Base-by-base conservation (phyloP, 345 rosid species). In the Microcos paniculata region DNA sequence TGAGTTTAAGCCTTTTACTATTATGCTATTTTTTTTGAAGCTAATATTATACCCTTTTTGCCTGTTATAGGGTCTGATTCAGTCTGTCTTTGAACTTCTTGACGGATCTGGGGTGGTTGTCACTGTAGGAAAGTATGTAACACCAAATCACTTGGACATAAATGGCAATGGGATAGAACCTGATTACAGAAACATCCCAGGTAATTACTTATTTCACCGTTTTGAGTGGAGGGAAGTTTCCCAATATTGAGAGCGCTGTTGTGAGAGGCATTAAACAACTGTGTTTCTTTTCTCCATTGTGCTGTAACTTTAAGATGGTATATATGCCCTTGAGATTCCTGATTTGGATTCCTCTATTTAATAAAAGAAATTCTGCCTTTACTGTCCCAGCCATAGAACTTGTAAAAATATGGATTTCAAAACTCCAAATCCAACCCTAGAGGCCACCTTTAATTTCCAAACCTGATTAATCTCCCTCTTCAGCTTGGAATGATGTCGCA, bases 101-200 rank as follows among this genome's bases (percentile, higher is more conserved):
- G 99, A 95, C 81, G 97, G 99, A 55, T 95, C 98, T 61, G 99
- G 98, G 62, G 90, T 95, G 65, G 94, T 88, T 57, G 91, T 93
- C 75, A 89, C 97, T 45, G 82, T 91, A 19, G 96, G 99, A 62
- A 93, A 91, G 83, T 93, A 93, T 73, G 97, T 88, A 62, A 95
- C 98, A 19, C 98, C 99, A 42, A 88, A 90, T 79, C 97, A 87
- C 69, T 78, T 82, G 92, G 98, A 95, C 82, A 89, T 93, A 82
- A 95, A 95, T 74, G 98, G 99, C 74, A 91, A 91, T 46, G 98
- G 99, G 77, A 91, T 92, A 16, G 92, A 95, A 74, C 93, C 97
- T 43, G 97, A 95, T 77, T 90, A 76, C 83, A 81, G 62, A 76
- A 87, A 79, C 45, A 42, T 90, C 67, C 98, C 97, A 77, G 97